Evolutionary conservation across 2,329 filamentous ascomycete species (phyloP).

Genomic region (Arthrobotrys iridis): DNA sequence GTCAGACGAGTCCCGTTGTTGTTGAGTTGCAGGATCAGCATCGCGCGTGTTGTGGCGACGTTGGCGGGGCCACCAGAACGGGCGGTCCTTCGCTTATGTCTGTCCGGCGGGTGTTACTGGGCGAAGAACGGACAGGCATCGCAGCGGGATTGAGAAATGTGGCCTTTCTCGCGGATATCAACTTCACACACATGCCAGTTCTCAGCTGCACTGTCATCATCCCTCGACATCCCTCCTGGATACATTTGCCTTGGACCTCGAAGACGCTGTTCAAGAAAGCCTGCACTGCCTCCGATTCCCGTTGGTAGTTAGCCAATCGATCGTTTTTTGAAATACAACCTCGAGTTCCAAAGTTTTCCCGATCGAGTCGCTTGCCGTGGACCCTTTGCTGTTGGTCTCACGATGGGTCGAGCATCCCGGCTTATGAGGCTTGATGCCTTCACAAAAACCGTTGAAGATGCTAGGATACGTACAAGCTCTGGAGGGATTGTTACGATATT

Average conservation of each 20-base stretch:
- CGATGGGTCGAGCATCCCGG: slow-evolving; percentile 88
- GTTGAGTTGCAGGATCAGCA: neutral
- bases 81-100: too few relatives aligned
- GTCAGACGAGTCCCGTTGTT: neutral
- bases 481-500: slow-evolving; percentile 94
- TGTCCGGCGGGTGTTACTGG: too few relatives aligned
- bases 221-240: slow-evolving; percentile 2
- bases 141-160: slow-evolving; percentile 23
- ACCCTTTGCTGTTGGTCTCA: slow-evolving; percentile 48
- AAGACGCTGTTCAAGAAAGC: neutral
- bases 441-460: slow-evolving; percentile 98
- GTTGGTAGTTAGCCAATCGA: slow-evolving; percentile 19
- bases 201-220: slow-evolving; percentile 1
- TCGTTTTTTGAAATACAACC: neutral
- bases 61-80: slow-evolving; percentile 17
- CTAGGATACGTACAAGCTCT: slow-evolving; percentile 91
- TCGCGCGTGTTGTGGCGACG: slow-evolving; percentile 15
- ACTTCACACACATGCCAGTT: slow-evolving; percentile 10
- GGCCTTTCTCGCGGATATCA: slow-evolving; percentile 17
- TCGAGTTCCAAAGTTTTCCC: slow-evolving; percentile 1
- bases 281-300: neutral
- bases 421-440: slow-evolving; percentile 98
- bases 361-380: slow-evolving; percentile 55
- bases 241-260: neutral
- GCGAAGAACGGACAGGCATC: neutral